Base-by-base conservation (phyloP, 495 filamentous ascomycete genomes). In the Penicillium psychrofluorescens region DNA sequence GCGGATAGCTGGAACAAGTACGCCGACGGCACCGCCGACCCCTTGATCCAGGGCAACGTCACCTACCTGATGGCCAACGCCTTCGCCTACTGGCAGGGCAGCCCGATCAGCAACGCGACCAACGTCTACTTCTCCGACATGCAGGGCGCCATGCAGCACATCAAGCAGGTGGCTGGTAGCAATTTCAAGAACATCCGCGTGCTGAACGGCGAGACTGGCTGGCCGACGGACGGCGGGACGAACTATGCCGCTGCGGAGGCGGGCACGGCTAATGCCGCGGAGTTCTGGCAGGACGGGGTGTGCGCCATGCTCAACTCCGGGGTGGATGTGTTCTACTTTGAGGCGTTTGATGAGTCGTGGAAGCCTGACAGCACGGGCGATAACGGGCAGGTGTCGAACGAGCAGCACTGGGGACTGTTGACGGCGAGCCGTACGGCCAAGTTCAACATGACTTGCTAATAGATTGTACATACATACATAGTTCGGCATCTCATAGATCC, bases 1-100 rank as follows among this genome's bases (percentile, higher is more conserved):
- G 86, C 85, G 6, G 86, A 91, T 67, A 79, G 74, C 59, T 91
- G 86, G 86, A 90, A 90, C 71, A 87, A 85, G 64, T 83, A 75
- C 54, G 74, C 76, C 33, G 84, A 89, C 58, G 84, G 83, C 32
- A 85, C 83, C 35, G 86, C 79, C 8, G 79, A 90, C 31, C 68
- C 80, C 14, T 63, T 88, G 44, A 74, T 86, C 53, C 59, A 68
- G 35, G 70, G 73, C 42, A 9, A 48, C 37, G 29, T 30, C 27
- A 13, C 8, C 5, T 2, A 16, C 51, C 77, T 74, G 36, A 68
- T 91, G 31, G 75, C 76, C 59, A 91, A 91, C 54, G 86, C 83
- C n/a, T 91, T 91, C 58, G 79, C 80, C 29, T 91, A 88, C 76
- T 90, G 86, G 86, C 86, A 91, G 60, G 81, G 76, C 33, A 74